A percentile compares a stretch with the other conserved stretches of the same genome.
Conservation (phyloP, 495 filamentous ascomycete species). For the Physcia stellaris region DNA sequence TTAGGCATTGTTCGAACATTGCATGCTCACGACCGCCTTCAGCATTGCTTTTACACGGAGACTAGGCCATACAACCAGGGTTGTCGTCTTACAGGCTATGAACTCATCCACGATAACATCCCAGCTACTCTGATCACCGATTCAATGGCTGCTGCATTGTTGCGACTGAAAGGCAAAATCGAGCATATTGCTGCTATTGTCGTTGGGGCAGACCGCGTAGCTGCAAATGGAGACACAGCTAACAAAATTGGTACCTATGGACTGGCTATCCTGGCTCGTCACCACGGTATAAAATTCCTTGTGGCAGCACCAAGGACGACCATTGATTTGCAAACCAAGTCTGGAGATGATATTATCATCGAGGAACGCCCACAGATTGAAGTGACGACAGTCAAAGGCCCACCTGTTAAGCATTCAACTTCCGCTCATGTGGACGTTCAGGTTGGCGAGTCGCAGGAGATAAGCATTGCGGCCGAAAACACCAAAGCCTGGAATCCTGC, state of each 20-base stretch:
- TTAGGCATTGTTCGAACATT: slow-evolving; percentile 87
- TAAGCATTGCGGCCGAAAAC: slow-evolving; percentile 67
- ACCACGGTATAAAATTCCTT: slow-evolving; percentile 86
- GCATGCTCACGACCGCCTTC: slow-evolving; percentile 44
- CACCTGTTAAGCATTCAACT: slow-evolving; percentile 22
- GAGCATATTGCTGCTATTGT: slow-evolving; percentile 68
- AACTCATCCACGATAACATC: slow-evolving; percentile 83
- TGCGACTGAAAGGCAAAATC: slow-evolving; percentile 40
- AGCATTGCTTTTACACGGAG: slow-evolving; percentile 88
- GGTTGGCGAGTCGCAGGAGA: slow-evolving; percentile 35
- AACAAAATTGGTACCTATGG: slow-evolving; percentile 98
- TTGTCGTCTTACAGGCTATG: slow-evolving; percentile 85
- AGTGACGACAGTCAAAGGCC: slow-evolving; percentile 68
- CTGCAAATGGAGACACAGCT: slow-evolving; percentile 91
- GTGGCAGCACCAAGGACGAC: slow-evolving; percentile 91
- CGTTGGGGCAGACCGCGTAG: slow-evolving; percentile 90
- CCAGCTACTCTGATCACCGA: slow-evolving; percentile 91
- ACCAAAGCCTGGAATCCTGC: slow-evolving; percentile 91
- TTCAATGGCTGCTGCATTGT: slow-evolving; percentile 84
- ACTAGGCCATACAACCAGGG: slow-evolving; percentile 98
- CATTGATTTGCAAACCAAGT: slow-evolving; percentile 69
- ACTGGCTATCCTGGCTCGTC: slow-evolving; percentile 69
- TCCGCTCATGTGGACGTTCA: slow-evolving; percentile 24
- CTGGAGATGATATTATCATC: slow-evolving; percentile 67
- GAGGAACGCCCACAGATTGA: slow-evolving; percentile 72